These are phyloP conservation scores for Salix caprea DNA, from an alignment of 345 rosid genomes.

Conservation along the genomic window DNA sequence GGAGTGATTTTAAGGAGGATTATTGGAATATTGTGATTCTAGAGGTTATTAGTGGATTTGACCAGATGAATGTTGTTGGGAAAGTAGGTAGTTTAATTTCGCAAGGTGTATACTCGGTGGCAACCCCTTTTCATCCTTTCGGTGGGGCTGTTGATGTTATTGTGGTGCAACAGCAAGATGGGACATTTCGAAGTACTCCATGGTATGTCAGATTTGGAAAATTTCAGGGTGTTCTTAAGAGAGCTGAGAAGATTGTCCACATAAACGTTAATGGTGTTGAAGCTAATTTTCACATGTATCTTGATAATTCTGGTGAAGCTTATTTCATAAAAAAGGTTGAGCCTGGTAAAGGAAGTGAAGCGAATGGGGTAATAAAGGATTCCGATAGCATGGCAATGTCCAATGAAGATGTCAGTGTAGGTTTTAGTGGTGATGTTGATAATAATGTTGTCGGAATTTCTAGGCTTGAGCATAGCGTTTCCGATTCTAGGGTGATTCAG, in stretches of 20 bases:
- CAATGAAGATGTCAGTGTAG: conserved; percentile 16
- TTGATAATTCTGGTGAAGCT: conserved; percentile 92
- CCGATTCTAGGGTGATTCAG: conserved; percentile 48
- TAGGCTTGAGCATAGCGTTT: conserved; percentile 63
- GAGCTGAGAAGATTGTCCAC: conserved; percentile 71
- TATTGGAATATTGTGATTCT: not conserved
- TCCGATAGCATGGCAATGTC: conserved; percentile 14
- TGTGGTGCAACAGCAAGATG: conserved; percentile 84
- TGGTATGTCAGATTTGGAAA: conserved; percentile 95
- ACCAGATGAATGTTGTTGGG: conserved; percentile 81
- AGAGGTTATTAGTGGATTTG: conserved; percentile 14
- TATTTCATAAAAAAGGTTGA: conserved; percentile 74
- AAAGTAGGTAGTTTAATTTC: conserved; percentile 81
- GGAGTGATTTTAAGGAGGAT: not conserved
- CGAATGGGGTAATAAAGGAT: conserved; percentile 20
- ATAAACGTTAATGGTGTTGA: conserved; percentile 75
- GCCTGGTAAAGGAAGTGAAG: conserved; percentile 33
- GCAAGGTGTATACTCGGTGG: conserved; percentile 84
- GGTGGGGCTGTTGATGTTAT: conserved; percentile 96
- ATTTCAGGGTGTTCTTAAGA: conserved; percentile 92
- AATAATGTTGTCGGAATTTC: conserved; percentile 18
- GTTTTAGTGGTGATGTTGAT: conserved; percentile 13
- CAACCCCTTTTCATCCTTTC: conserved; percentile 92
- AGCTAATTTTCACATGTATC: conserved; percentile 80
- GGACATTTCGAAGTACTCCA: conserved; percentile 74